Conservation (phyloP, 768 basidiomycete species). For the Phylloporus sp. region DNA sequence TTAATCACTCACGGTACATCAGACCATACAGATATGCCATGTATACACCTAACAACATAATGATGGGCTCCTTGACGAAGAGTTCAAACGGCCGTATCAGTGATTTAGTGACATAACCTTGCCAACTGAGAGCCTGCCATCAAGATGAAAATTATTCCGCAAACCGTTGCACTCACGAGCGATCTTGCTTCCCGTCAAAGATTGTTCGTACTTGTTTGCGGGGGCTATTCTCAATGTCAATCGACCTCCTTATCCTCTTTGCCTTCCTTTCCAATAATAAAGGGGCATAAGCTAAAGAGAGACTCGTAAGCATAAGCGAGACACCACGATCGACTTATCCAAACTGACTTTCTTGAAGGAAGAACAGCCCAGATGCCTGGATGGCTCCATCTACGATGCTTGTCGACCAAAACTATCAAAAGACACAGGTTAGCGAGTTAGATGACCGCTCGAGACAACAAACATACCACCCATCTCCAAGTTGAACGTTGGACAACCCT, state of each 20-base stretch:
- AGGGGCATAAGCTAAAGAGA: conserved; percentile 24
- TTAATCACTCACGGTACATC: conserved; percentile 45
- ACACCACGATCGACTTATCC: not conserved
- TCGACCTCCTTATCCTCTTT: conserved; percentile 36
- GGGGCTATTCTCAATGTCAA: conserved; percentile 47
- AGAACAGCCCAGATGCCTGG: conserved; percentile 53
- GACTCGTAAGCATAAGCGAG: conserved; percentile 17
- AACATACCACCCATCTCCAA: conserved; percentile 69
- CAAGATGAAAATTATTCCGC: not conserved
- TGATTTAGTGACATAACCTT: conserved; percentile 46
- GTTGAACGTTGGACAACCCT: conserved; percentile 57
- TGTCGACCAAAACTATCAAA: conserved; percentile 59
- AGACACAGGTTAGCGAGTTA: not conserved
- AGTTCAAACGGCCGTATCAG: conserved; percentile 67
- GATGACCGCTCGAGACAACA: not conserved
- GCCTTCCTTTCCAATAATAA: conserved; percentile 51
- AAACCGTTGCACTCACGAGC: conserved; percentile 37
- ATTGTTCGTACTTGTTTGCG: conserved; percentile 42
- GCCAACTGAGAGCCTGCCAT: conserved; percentile 39
- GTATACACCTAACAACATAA: conserved; percentile 64
- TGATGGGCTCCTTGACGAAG: conserved; percentile 58
- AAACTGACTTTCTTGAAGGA: conserved; percentile 58
- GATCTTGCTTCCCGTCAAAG: conserved; percentile 38
- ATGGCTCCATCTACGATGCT: conserved; percentile 52
- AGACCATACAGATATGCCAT: conserved; percentile 68